These are phyloP conservation scores for Chaetomium tenue DNA, from an alignment of 495 filamentous ascomycete genomes.

Conservation along the genomic window DNA sequence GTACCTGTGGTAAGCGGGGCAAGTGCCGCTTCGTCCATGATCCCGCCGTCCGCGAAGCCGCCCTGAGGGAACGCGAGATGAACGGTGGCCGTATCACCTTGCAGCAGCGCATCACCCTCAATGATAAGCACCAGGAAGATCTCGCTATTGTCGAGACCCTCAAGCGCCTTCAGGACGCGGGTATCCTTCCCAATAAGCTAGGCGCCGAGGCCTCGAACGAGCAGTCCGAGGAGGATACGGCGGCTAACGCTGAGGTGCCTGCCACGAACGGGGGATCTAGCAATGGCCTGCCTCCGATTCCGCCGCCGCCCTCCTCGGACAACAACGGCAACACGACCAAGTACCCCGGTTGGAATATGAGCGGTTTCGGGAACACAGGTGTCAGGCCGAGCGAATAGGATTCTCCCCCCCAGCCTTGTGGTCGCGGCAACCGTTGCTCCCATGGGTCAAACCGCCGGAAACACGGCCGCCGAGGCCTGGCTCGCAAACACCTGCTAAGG, in stretches of 20 bases:
- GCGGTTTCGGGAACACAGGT: conserved; percentile 39
- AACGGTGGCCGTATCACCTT: conserved; percentile 58
- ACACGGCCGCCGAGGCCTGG: background rate
- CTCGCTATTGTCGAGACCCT: conserved; percentile 55
- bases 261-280: conserved; percentile 26
- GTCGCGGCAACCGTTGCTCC: background rate
- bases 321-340: conserved; percentile 19
- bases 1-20: conserved; percentile 62
- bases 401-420: background rate
- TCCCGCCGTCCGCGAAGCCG: conserved; percentile 51
- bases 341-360: conserved; percentile 40
- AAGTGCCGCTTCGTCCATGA: conserved; percentile 64
- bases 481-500: background rate
- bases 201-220: conserved; percentile 19
- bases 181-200: conserved; percentile 26
- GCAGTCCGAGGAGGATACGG: conserved; percentile 12
- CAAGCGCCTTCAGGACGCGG: conserved; percentile 50
- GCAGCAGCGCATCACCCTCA: conserved; percentile 53
- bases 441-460: background rate
- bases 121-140: conserved; percentile 59
- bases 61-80: conserved; percentile 50
- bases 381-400: conserved; percentile 30
- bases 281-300: conserved; percentile 35
- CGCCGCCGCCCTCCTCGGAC: conserved; percentile 26
- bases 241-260: conserved; percentile 17